Evolutionary conservation across 441 rosid species (phyloP), one percentile per base, ranked within the genome.

Genomic region (Gossypium trilobum): DNA sequence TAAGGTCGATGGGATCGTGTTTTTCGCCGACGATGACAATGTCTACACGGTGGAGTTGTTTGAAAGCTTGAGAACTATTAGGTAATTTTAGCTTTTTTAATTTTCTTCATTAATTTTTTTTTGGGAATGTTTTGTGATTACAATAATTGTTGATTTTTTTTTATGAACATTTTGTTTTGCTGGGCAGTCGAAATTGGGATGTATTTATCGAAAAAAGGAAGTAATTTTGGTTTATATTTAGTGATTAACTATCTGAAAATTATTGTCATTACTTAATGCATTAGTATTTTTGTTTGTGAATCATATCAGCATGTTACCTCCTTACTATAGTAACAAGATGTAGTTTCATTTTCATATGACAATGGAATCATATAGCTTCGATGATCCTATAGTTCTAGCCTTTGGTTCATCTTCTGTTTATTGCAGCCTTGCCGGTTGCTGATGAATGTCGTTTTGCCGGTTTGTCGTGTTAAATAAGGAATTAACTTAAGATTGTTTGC

Each of bases 21-120:
- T 91, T 77, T 95, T 95, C 33, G 99, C 98, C 1, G 97, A 92
- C 55, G 99, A 92, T 75, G 97, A 92, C 68, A 95, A 95, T 75
- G 74, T 91, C 8, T 91, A 92, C 83, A 79, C 97, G 17, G 81
- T 88, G 52, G 91, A 91, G 67, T 81, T 95, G 79, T 92, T 95
- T 63, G 87, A 87, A 76, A 82, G 85, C 82, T 76, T 95, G 68
- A 86, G 99, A 65, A 80, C 73, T 31, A 87, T 88, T 74, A 86
- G 94, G 99, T 93, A 76, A 46, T 23, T 50, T 59, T 0, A 19
- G 7, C 4, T 29, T 5, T 57, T 50, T 13, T 8, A 51, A 4
- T 14, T 6, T 27, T 51, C 8, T 29, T 52, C 56, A 54, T 57
- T 46, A n/a, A 7, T 46, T 66, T 19, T 68, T 68, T 68, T 54